A percentile compares a stretch with the other conserved stretches of the same genome.
phyloP scores from a whole-genome alignment of 805 yeast genomes.

The Metschnikowia lochheadii region DNA sequence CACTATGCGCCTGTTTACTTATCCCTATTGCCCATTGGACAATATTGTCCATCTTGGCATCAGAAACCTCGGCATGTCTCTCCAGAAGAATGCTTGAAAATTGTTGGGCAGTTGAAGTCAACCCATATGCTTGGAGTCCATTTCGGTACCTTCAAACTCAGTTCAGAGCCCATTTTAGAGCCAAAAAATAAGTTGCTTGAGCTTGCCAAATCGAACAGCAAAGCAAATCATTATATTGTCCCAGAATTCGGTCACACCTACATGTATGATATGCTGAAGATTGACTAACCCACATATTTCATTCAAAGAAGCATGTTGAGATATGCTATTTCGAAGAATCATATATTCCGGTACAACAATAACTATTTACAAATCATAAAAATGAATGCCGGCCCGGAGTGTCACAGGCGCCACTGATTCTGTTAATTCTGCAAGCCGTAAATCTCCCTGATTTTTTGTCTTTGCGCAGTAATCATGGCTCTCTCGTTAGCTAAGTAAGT shows the following conservation, averaged over 20 bases:
- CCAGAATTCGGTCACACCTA: slow-evolving; percentile 78
- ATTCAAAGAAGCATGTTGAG: not conserved
- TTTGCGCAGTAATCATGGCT: slow-evolving; percentile 15
- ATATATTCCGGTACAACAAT: not conserved
- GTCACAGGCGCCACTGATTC: not conserved
- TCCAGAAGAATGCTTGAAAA: slow-evolving; percentile 71
- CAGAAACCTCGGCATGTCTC: slow-evolving; percentile 83
- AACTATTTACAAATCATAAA: slow-evolving; percentile 1
- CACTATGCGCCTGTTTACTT: slow-evolving; percentile 55
- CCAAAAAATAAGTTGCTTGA: slow-evolving; percentile 61
- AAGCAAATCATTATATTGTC: slow-evolving; percentile 42
- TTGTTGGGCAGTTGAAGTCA: slow-evolving; percentile 60
- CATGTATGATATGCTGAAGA: slow-evolving; percentile 38
- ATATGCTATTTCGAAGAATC: not conserved
- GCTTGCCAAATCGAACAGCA: slow-evolving; percentile 39
- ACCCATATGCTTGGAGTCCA: slow-evolving; percentile 78
- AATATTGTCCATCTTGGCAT: slow-evolving; percentile 94
- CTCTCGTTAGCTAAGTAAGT: slow-evolving; percentile 22
- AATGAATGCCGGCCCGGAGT: not conserved
- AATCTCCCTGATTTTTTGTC: slow-evolving; percentile 15
- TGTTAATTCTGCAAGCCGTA: slow-evolving; percentile 15
- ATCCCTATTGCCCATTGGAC: slow-evolving; percentile 88
- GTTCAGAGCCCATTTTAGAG: slow-evolving; percentile 84
- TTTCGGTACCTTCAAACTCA: slow-evolving; percentile 92
- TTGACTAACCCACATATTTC: not conserved